Evolutionary conservation across 2,329 filamentous ascomycete species (phyloP), one percentile per base, ranked within the genome.

Genomic region (Cryphonectria parasitica): DNA sequence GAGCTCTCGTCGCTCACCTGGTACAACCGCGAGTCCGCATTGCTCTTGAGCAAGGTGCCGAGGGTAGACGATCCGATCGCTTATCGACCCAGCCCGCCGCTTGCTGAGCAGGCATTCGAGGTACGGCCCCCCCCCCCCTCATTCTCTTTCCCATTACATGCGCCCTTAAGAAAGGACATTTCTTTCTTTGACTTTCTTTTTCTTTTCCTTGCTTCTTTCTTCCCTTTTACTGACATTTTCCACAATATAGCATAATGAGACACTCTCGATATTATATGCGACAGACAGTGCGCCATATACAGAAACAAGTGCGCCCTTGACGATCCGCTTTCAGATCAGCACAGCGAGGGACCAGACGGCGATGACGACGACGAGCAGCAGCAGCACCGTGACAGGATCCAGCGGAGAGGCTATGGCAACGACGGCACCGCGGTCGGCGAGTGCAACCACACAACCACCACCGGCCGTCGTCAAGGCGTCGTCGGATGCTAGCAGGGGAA

Each of bases 261-360:
- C 68, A 10, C 7, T 52, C 7, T 25, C 56, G 25, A 31, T 34
- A 17, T 34, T 66, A 45, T n/a, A 61, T 28, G 25, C 66, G 28
- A 80, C 86, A 34, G 88, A 78, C 62, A 89, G 80, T 17, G 85
- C 82, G 74, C 87, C 83, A 70, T 81, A 82, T 75, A 84, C 87
- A 13, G 83, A 80, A n/a, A 88, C 75, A 1, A 88, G 78, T 15
- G 87, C 81, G 63, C 80, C 78, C 39, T 87, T 82, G 76, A 71
- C 66, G 10, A 66, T 72, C 39, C 68, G 65, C 2, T 64, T 72
- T 7, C 67, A 15, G 39, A n/a, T 64, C 31, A 39, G 61, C 52
- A 31, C 54, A 19, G 54, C 54, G 4, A 58, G 54, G 54, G 54
- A 34, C 28, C 54, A 58, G 54, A 25, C 8, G 54, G 13, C 49